Evolutionary conservation across 768 basidiomycete genomes (phyloP), one percentile per base, ranked within the genome.

Genomic region (Myochromella boudieri): DNA sequence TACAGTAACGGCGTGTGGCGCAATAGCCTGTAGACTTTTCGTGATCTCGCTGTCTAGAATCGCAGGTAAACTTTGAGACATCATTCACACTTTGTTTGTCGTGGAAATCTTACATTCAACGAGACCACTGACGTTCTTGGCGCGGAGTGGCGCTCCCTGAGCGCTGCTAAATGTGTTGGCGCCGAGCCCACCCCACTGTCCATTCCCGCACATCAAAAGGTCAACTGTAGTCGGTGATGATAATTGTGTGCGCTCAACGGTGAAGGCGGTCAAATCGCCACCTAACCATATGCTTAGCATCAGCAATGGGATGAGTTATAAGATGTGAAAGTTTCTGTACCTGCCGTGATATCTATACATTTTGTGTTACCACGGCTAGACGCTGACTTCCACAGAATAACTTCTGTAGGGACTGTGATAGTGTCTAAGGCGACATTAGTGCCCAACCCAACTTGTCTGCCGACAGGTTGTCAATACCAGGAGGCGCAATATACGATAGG

Each of bases 391-490:
- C 82, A 82, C 2, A 94, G 68, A n/a, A 86, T 72, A 15, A 94
- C 78, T 65, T 95, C 93, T 0, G 91, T 91, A 0, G 93, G 93
- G 4, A 87, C 75, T n/a, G 74, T 81, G 49, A 95, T 85, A 1
- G 78, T 76, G 46, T 85, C 79, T 33, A 89, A 60, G 3, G 78
- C 70, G 9, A 84, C 73, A 46, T 77, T 75, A 12, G 72, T 68
- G 12, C 89, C 91, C 20, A 92, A 68, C 32, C 91, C 93, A 37
- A 95, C 75, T 68, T 97, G 93, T 21, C 91, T 89, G 56, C n/a
- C 33, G 15, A 49, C 31, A 7, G 20, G 22, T 4, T 17, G 22
- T 37, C n/a, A 6, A 25, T 7, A 24, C 21, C 10, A 40, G 32
- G 24, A 8, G 26, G 37, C 37, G 25, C 32, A n/a, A 44, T 41